Conservation (phyloP, 805 yeast species). For the Candida boidinii region DNA sequence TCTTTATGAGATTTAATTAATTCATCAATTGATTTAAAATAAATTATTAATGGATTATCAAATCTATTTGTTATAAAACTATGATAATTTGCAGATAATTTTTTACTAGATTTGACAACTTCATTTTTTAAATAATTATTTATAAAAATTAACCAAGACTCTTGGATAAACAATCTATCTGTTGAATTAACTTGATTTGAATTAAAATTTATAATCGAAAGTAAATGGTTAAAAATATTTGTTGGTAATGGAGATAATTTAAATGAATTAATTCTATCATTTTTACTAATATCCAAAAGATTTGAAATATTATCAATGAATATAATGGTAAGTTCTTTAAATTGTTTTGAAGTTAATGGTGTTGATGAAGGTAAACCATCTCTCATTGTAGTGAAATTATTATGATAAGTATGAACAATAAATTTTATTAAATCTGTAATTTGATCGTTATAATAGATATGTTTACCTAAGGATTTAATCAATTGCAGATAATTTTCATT, state of each 20-base stretch:
- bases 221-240: too few relatives aligned
- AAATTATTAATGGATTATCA: conserved; percentile 33
- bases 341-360: conserved; percentile 9
- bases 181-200: conserved; percentile 11
- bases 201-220: too few relatives aligned
- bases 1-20: too few relatives aligned
- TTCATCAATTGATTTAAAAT: conserved; percentile 27
- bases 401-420: conserved; percentile 37
- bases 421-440: conserved; percentile 74
- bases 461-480: conserved; percentile 64
- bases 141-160: conserved; percentile 31
- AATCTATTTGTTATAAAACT: conserved; percentile 29
- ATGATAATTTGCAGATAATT: conserved; percentile 31
- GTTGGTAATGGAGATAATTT: conserved; percentile 34
- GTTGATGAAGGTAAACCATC: too few relatives aligned
- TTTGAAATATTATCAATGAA: conserved; percentile 18
- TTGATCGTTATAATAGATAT: conserved; percentile 82
- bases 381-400: conserved; percentile 11
- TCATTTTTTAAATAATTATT: conserved; percentile 19
- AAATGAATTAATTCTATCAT: conserved; percentile 24
- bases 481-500: conserved; percentile 42
- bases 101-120: conserved; percentile 6
- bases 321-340: conserved; percentile 11
- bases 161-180: conserved; percentile 27
- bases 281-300: conserved; percentile 14